Base-by-base conservation (phyloP, 1,139 yeast species). In the Yamadazyma trypodendri region DNA sequence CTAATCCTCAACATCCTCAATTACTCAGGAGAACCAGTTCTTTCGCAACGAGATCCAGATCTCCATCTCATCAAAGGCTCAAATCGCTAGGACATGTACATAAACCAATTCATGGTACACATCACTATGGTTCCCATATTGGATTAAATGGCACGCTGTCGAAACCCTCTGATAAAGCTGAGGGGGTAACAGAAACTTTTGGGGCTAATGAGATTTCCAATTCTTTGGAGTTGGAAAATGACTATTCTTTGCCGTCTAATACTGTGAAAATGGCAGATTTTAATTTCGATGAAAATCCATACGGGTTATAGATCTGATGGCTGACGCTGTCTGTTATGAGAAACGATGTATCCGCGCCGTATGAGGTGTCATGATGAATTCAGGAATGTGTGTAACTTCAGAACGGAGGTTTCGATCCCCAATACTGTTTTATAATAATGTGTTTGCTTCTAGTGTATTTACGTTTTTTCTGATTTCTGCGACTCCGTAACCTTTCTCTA, bases 1-100 rank as follows among this genome's bases (percentile, higher is more conserved):
- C 31, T 17, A 28, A 11, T 10, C 9, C 21, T n/a, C 32, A 30
- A 14, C 44, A 24, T 39, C 40, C 41, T 49, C 31, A 32, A 21
- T n/a, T 34, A 3, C 11, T 41, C 12, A 35, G 43, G 27, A 32
- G 45, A 21, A 35, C 45, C 2, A 35, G 39, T 11, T 41, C 49
- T 6, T 28, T 40, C 2, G 24, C 43, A 10, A 40, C 37, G 15
- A 37, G 52, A 21, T 44, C 52, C 2, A 34, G 51, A 21, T 45
- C 50, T 13, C 49, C 50, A 3, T 46, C 51, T 3, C 53, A 50
- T 29, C 58, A 52, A 34, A 61, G 59, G 39, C 42, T 54, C 33
- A 63, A 59, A 40, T 51, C 44, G 32, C 43, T 48, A 24, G 67
- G 68, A 2, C 66, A 63, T 46, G 52, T 66, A 20, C 62, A 55